phyloP scores from a whole-genome alignment of 1,284 basidiomycete species.

The Somion occarium region DNA sequence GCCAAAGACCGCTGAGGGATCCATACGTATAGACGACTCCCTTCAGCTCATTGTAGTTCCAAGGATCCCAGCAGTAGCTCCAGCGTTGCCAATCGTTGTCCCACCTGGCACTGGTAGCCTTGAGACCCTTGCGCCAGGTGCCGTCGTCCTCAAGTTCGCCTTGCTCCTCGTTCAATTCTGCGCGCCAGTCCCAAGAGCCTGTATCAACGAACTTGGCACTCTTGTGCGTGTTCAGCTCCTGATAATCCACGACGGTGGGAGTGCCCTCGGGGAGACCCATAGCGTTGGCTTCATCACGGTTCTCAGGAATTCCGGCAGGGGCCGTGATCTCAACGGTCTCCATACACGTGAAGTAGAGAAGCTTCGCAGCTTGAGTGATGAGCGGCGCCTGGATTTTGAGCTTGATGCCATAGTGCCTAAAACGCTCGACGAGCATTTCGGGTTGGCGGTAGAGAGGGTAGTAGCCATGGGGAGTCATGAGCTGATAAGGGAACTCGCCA shows the following conservation, averaged over 20 bases:
- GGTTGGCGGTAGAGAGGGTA: slow-evolving; percentile 52
- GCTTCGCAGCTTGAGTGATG: slow-evolving; percentile 51
- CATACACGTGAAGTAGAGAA: slow-evolving; percentile 56
- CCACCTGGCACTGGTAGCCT: slow-evolving; percentile 38
- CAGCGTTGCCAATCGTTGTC: slow-evolving; percentile 59
- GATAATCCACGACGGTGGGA: slow-evolving; percentile 56
- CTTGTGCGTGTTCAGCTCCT: slow-evolving; percentile 48
- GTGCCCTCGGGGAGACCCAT: slow-evolving; percentile 23
- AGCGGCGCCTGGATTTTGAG: slow-evolving; percentile 42
- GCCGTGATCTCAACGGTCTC: slow-evolving; percentile 44
- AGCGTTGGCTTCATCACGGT: slow-evolving; percentile 37
- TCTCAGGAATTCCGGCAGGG: slow-evolving; percentile 41
- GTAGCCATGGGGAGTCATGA: slow-evolving; percentile 46
- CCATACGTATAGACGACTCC: slow-evolving; percentile 47
- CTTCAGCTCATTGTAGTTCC: slow-evolving; percentile 32
- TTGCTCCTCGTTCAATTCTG: slow-evolving; percentile 22
- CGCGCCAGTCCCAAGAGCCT: slow-evolving; percentile 39
- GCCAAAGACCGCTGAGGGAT: slow-evolving; percentile 50
- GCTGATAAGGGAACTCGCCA: slow-evolving; percentile 30
- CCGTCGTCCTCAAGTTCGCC: slow-evolving; percentile 25
- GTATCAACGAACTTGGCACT: slow-evolving; percentile 25
- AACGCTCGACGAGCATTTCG: slow-evolving; percentile 16
- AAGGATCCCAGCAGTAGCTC: slow-evolving; percentile 43
- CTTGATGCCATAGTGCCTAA: slow-evolving; percentile 37
- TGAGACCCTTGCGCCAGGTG: slow-evolving; percentile 20